phyloP scores from a whole-genome alignment of 306 rosid species.

The Cucurbita ficifolia region DNA sequence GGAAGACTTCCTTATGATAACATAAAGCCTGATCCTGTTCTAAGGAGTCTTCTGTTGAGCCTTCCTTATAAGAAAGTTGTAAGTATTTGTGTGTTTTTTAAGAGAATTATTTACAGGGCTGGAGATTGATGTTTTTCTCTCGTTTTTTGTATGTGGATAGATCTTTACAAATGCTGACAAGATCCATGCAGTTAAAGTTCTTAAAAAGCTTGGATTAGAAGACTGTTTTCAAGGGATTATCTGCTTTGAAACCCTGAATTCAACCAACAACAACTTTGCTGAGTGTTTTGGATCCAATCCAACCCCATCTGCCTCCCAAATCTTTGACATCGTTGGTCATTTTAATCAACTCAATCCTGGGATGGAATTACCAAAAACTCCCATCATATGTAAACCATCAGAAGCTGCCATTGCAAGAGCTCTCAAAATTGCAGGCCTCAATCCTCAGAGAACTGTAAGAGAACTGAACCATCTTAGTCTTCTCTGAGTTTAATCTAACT shows the following conservation, averaged over 20 bases:
- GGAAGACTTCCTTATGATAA: constrained; percentile 89
- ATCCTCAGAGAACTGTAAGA: constrained; percentile 84
- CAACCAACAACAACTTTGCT: constrained; percentile 32
- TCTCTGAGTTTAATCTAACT: not conserved
- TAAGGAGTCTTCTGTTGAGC: constrained; percentile 56
- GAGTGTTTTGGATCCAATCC: too few species aligned
- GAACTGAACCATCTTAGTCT: not conserved
- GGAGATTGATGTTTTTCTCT: not conserved
- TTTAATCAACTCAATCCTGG: constrained; percentile 41
- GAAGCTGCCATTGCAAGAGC: constrained; percentile 56
- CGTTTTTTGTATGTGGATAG: constrained; percentile 16
- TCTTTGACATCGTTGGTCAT: constrained; percentile 66
- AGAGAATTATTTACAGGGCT: not conserved
- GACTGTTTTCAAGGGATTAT: constrained; percentile 85
- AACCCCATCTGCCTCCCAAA: too few species aligned
- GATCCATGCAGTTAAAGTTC: constrained; percentile 61
- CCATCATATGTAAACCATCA: constrained; percentile 79
- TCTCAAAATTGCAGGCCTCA: constrained; percentile 59
- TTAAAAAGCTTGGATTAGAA: constrained; percentile 75
- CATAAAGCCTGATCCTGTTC: constrained; percentile 66
- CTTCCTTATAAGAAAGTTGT: constrained; percentile 74
- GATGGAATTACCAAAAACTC: constrained; percentile 54
- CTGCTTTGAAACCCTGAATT: constrained; percentile 92
- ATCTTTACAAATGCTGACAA: constrained; percentile 91
- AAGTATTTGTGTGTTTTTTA: constrained; percentile 9